phyloP scores from a whole-genome alignment of 345 rosid genomes.

The Pistacia atlantica region DNA sequence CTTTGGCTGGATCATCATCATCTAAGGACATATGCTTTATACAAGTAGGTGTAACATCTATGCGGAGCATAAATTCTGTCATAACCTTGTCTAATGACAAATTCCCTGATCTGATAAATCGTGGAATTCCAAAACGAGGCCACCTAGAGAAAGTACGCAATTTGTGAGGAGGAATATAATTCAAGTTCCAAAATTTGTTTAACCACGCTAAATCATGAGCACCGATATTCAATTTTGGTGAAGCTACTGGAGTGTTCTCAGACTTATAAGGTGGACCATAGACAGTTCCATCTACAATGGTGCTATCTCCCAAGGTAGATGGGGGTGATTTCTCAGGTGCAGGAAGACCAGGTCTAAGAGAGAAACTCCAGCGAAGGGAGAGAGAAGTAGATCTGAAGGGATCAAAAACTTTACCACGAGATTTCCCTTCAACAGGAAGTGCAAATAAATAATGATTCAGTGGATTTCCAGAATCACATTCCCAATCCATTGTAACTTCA shows the following conservation, averaged over 20 bases:
- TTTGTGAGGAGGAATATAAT: conserved; percentile 92
- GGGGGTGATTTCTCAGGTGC: conserved; percentile 37
- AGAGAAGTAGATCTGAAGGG: conserved; percentile 95
- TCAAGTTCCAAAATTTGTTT: conserved; percentile 76
- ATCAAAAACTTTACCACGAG: conserved; percentile 82
- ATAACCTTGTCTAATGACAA: conserved; percentile 91
- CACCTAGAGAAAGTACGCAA: conserved; percentile 86
- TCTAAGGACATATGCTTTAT: conserved; percentile 76
- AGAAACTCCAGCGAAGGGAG: conserved; percentile 89
- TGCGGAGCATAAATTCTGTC: conserved; percentile 93
- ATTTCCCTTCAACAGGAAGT: conserved; percentile 81
- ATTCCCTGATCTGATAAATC: conserved; percentile 85
- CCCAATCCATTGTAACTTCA: conserved; percentile 95
- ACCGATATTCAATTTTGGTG: conserved; percentile 77
- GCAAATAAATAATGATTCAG: conserved; percentile 90
- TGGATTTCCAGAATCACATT: conserved; percentile 84
- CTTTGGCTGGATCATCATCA: conserved; percentile 94
- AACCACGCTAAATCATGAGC: conserved; percentile 99
- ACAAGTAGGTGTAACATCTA: conserved; percentile 78
- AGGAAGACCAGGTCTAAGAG: conserved; percentile 59
- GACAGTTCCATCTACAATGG: conserved; percentile 33
- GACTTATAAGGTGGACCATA: conserved; percentile 39
- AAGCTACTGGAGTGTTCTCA: conserved; percentile 41
- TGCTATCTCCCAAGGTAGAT: conserved; percentile 43
- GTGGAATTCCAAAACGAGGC: conserved; percentile 94